Conservation (phyloP, 345 rosid genomes). For the Toxicodendron radicans region DNA sequence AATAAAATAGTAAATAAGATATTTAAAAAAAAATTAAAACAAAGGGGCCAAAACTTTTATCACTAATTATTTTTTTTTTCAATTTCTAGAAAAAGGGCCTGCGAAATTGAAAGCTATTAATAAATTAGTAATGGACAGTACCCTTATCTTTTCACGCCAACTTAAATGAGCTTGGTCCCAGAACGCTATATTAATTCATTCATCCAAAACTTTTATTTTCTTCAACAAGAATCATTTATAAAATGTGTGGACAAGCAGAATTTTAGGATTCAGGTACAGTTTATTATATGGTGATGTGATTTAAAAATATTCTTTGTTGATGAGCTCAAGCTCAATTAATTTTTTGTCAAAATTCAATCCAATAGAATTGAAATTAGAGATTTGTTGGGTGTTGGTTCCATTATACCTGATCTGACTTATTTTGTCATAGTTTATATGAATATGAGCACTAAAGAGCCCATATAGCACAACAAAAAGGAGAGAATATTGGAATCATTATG, state of each 20-base stretch:
- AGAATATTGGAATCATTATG: constrained; percentile 1
- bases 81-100: not conserved
- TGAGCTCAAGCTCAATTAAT: not conserved
- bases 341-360: not conserved
- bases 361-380: no score
- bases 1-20: no score
- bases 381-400: no score
- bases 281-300: not conserved
- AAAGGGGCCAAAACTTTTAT: no score
- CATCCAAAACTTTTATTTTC: not conserved
- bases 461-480: not conserved
- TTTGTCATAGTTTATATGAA: not conserved
- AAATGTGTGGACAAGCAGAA: not conserved
- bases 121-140: not conserved
- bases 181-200: not conserved
- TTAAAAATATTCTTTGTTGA: not conserved
- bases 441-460: not conserved
- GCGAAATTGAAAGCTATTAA: constrained; percentile 6
- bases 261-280: not conserved
- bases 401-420: no score
- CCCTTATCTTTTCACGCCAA: not conserved
- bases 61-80: not conserved
- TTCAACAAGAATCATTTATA: not conserved
- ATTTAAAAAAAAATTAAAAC: no score
- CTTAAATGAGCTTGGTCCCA: constrained; percentile 8